Conservation (phyloP, 2,329 filamentous ascomycete genomes). For the Hyphodiscus sp. region DNA sequence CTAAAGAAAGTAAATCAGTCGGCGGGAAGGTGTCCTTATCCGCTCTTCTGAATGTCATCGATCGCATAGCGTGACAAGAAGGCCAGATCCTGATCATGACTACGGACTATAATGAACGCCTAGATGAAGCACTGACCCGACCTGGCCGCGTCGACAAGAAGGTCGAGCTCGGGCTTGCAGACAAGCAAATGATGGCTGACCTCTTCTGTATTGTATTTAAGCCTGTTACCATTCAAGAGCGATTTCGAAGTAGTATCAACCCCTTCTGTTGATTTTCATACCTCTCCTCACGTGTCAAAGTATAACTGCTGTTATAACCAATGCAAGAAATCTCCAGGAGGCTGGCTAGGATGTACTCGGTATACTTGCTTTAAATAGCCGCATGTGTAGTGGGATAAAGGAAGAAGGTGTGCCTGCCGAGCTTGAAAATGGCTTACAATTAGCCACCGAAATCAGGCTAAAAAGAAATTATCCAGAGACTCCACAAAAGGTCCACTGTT, state of each 20-base stretch:
- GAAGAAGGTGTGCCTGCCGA: too few species aligned
- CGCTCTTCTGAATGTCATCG: slow-evolving; percentile 59
- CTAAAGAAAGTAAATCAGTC: slow-evolving; percentile 3
- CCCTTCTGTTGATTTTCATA: too few species aligned
- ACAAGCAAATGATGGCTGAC: slow-evolving; percentile 29
- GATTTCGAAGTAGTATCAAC: too few species aligned
- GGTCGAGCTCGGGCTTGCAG: slow-evolving; percentile 46
- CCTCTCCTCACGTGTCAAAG: too few species aligned
- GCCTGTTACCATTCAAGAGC: too few species aligned
- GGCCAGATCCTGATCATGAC: slow-evolving; percentile 64
- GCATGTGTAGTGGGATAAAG: too few species aligned
- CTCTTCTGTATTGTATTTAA: slow-evolving; percentile 30
- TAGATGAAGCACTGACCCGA: slow-evolving; percentile 53
- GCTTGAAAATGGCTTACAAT: too few species aligned
- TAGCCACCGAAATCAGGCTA: neutral
- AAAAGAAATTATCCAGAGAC: neutral
- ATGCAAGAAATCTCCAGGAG: too few species aligned
- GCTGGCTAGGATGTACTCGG: too few species aligned
- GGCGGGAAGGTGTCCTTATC: slow-evolving; percentile 44
- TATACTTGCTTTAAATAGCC: too few species aligned
- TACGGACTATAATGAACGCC: slow-evolving; percentile 53
- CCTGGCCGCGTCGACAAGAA: slow-evolving; percentile 49
- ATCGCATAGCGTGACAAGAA: slow-evolving; percentile 58
- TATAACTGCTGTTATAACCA: too few species aligned
- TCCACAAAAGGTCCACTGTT: neutral